These are phyloP conservation scores for Kazachstania psychrophila DNA, from an alignment of 805 yeast species.

Conservation along the genomic window DNA sequence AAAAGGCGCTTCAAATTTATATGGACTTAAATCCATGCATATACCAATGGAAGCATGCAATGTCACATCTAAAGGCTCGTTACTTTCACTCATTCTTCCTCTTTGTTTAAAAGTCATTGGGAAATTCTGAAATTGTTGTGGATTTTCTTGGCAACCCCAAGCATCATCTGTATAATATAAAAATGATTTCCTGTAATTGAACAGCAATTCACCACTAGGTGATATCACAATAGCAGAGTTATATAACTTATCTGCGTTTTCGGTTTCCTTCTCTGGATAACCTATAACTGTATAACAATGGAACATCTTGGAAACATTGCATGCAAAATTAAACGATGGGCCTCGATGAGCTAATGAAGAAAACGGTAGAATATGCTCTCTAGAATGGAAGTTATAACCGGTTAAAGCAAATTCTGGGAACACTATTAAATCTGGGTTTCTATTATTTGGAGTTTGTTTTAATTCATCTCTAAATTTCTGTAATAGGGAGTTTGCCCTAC, in stretches of 20 bases:
- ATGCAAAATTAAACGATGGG: slow-evolving; percentile 48
- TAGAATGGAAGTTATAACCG: slow-evolving; percentile 60
- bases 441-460: slow-evolving; percentile 6
- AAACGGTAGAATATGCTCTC: slow-evolving; percentile 44
- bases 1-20: slow-evolving; percentile 74
- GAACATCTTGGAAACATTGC: slow-evolving; percentile 38
- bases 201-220: slow-evolving; percentile 47
- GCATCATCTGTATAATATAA: slow-evolving; percentile 67
- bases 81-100: background rate
- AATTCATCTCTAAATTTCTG: slow-evolving; percentile 18
- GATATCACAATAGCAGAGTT: slow-evolving; percentile 64
- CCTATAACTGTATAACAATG: slow-evolving; percentile 69
- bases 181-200: slow-evolving; percentile 68
- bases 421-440: slow-evolving; percentile 54
- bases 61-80: slow-evolving; percentile 12
- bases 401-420: slow-evolving; percentile 81
- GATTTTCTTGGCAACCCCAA: slow-evolving; percentile 74
- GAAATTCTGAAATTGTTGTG: slow-evolving; percentile 47
- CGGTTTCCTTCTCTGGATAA: slow-evolving; percentile 52
- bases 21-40: slow-evolving; percentile 91
- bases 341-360: slow-evolving; percentile 39
- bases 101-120: slow-evolving; percentile 29
- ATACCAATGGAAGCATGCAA: slow-evolving; percentile 61
- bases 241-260: slow-evolving; percentile 33
- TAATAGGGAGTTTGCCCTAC: slow-evolving; percentile 37